Conservation (phyloP, 805 yeast genomes). For the Zygoascus ofunaensis region DNA sequence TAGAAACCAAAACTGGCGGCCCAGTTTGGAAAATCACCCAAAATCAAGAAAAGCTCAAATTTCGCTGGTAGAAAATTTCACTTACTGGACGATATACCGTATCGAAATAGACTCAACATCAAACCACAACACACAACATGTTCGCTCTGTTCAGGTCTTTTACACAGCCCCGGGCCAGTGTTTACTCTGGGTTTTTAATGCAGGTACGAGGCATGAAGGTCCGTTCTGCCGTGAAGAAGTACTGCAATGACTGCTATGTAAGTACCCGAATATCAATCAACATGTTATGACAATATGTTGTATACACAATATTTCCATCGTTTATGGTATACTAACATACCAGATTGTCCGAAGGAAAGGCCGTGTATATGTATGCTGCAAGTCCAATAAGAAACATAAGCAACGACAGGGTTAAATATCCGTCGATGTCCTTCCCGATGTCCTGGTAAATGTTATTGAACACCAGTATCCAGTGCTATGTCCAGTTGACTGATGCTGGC, state of each 20-base stretch:
- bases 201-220: constrained; percentile 74
- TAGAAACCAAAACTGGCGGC: no score
- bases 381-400: constrained; percentile 85
- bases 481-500: no score
- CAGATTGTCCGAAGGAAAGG: constrained; percentile 90
- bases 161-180: neutral
- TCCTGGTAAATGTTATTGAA: no score
- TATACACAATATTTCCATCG: no score
- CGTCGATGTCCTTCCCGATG: no score
- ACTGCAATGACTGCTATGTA: constrained; percentile 79
- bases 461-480: no score
- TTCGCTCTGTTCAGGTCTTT: constrained; percentile 1
- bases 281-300: no score
- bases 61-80: no score
- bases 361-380: constrained; percentile 85
- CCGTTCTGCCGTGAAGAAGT: constrained; percentile 85
- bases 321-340: neutral
- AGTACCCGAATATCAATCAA: constrained; percentile 16
- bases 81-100: no score
- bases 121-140: neutral
- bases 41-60: no score
- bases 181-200: constrained; percentile 1
- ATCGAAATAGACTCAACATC: no score
- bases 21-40: no score
- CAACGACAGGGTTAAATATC: constrained; percentile 59